Base-by-base conservation (phyloP, 2,329 filamentous ascomycete genomes). In the Trichoderma breve region DNA sequence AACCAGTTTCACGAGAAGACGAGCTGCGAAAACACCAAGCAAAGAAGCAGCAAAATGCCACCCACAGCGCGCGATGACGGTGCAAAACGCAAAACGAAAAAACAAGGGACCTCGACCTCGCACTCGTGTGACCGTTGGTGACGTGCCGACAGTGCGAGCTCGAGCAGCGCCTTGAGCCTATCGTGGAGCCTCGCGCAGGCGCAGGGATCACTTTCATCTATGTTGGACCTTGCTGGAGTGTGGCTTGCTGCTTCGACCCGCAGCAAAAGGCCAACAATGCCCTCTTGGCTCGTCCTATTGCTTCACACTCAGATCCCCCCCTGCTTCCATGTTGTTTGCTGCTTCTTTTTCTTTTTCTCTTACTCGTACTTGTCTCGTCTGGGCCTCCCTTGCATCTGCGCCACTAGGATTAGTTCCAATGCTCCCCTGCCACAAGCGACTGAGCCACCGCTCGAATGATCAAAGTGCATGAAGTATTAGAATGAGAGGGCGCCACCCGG, bases 171-270 rank as follows among this genome's bases (percentile, higher is more conserved):
- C 76, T 75, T 78, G 73, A 79, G 77, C 79, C 79, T 78, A 79
- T 79, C 67, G 75, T 77, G 78, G 78, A 72, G 79, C 79, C 79
- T 79, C 76, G 76, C 74, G 71, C 71, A 65, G 39, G 66, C 43
- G 66, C 75, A 77, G 74, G 76, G 77, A 77, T 78, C 61, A n/a
- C 51, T 47, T 58, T 73, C 51, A 43, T 69, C 63, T 55, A 64
- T 70, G 39, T 47, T 70, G 72, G 63, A 21, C 28, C 47, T 24
- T 62, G n/a, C 51, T 55, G 21, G 34, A 30, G 65, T 36, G 67
- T 62, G 67, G 67, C 67, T 58, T 70, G 55, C 30, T 70, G 36
- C 24, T 32, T 15, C 28, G 58, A 57, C 66, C 66, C 66, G 66
- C 66, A 43, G 39, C 14, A 47, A 47, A 32, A n/a, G 39, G 24